phyloP scores from a whole-genome alignment of 768 basidiomycete species.

The Pholiota microspora region DNA sequence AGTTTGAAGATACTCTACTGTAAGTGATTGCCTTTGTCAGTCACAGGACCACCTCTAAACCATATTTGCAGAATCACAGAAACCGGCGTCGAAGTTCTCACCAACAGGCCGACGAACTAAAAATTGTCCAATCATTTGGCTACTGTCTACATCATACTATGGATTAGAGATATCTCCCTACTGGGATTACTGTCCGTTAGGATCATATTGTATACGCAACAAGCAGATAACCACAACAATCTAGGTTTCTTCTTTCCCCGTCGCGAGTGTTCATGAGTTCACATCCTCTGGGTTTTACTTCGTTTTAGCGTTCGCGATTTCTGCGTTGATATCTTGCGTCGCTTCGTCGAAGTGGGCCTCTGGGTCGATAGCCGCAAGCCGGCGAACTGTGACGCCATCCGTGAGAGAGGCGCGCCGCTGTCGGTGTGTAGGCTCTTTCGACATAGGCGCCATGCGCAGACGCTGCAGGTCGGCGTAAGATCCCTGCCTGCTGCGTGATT shows the following conservation, averaged over 20 bases:
- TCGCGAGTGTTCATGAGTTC: background rate
- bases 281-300: too few relatives aligned
- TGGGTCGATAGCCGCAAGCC: conserved; percentile 59
- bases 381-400: conserved; percentile 59
- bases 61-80: conserved; percentile 72
- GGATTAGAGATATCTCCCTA: background rate
- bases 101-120: conserved; percentile 40
- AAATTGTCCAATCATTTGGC: background rate
- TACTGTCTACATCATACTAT: conserved; percentile 1
- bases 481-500: conserved; percentile 59
- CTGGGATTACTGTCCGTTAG: background rate
- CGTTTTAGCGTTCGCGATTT: conserved; percentile 40
- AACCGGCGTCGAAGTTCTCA: conserved; percentile 85
- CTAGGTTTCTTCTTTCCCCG: background rate
- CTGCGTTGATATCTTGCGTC: conserved; percentile 67
- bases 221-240: background rate
- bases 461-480: conserved; percentile 85
- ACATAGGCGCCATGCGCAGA: conserved; percentile 41
- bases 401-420: conserved; percentile 62
- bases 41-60: background rate
- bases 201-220: background rate
- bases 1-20: conserved; percentile 97
- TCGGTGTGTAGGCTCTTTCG: conserved; percentile 32
- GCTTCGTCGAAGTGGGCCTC: conserved; percentile 59
- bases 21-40: conserved; percentile 38